Evolutionary conservation across 2,329 filamentous ascomycete genomes (phyloP), one percentile per base, ranked within the genome.

Genomic region (Domatiomyces globalis): DNA sequence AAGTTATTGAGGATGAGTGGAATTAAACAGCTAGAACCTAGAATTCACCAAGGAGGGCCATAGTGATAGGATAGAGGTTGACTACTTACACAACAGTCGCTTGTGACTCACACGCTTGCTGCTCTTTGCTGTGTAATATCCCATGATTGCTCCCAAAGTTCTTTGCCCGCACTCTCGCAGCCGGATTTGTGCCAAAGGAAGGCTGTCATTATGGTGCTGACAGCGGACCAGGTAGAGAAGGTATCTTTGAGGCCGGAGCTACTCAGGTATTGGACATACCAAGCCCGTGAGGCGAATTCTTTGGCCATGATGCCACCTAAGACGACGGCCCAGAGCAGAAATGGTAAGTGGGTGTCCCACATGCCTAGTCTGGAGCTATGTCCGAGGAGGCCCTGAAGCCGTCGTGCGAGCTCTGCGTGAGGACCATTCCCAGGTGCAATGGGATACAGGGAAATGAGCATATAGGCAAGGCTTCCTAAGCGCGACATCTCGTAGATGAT

Each of bases 401-500:
- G 54, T 4, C 51, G 50, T 1, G 63, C 60, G 2, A 70, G 57
- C 15, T 51, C 53, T 1, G 52, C 49, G 5, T 69, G 62, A 0
- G 67, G 65, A 1, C 63, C 62, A 19, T 63, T 66, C 29, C 65
- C 63, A 4, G 61, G 60, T 2, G 67, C 67, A 0, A 69, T 58
- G 8, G 67, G 68, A 53, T 68, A 68, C 45, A 69, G 56, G 6
- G 69, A 63, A 5, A 66, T 61, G 25, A 68, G 63, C 45, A 63
- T 61, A 53, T 65, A 69, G 20, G 68, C 60, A 5, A 66, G 54
- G 3, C 60, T 61, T 1, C 65, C 60, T 5, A 69, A 57, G n/a
- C 67, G 67, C 43, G 60, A 63, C 9, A 63, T 52, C 49, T 69
- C 65, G 51, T 69, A 68, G 7, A 63, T 43, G 48, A n/a, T 43